Evolutionary conservation across 768 basidiomycete species (phyloP).

Genomic region (Agaricus blazei): DNA sequence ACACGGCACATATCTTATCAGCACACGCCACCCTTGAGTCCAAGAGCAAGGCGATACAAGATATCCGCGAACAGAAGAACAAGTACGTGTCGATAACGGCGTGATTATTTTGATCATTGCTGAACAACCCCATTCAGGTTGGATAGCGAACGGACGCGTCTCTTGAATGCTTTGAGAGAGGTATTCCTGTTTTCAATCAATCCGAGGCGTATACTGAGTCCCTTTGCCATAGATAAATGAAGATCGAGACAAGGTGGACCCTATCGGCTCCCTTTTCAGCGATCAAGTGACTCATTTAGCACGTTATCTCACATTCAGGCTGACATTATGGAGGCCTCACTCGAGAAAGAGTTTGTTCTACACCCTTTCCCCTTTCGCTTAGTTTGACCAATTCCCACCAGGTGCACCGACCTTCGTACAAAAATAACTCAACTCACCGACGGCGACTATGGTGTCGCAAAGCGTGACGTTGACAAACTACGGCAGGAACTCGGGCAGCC

Average conservation of each 20-base stretch:
- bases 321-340: slow-evolving; percentile 61
- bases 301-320: slow-evolving; percentile 32
- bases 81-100: slow-evolving; percentile 41
- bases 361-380: background rate
- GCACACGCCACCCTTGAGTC: slow-evolving; percentile 77
- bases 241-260: slow-evolving; percentile 64
- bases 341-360: slow-evolving; percentile 60
- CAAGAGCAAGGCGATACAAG: slow-evolving; percentile 74
- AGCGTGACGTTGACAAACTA: slow-evolving; percentile 71
- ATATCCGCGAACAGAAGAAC: slow-evolving; percentile 80
- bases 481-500: slow-evolving; percentile 73
- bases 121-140: slow-evolving; percentile 37
- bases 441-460: slow-evolving; percentile 71
- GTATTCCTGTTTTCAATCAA: slow-evolving; percentile 27
- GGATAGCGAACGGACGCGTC: slow-evolving; percentile 68
- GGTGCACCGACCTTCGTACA: slow-evolving; percentile 59
- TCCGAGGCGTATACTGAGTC: background rate
- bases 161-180: slow-evolving; percentile 66
- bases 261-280: slow-evolving; percentile 4
- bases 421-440: slow-evolving; percentile 68
- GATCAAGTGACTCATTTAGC: background rate
- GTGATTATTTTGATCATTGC: background rate
- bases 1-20: slow-evolving; percentile 83
- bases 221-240: slow-evolving; percentile 56
- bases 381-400: slow-evolving; percentile 20